These are phyloP conservation scores for Rhinocladiella similis DNA, from an alignment of 2,329 filamentous ascomycete species.

Conservation along the genomic window DNA sequence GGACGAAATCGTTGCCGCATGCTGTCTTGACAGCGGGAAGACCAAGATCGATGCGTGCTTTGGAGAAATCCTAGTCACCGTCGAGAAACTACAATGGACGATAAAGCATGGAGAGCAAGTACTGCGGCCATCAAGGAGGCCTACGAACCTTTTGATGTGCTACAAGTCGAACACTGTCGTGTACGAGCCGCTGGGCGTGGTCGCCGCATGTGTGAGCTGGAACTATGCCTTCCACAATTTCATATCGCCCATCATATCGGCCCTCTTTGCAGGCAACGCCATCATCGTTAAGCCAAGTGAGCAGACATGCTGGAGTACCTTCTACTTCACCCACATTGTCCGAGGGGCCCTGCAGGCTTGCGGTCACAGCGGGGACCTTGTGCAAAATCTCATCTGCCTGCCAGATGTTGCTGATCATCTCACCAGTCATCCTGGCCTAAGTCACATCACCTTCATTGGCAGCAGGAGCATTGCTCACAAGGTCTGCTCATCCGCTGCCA, in stretches of 20 bases:
- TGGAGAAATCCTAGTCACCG: constrained; percentile 91
- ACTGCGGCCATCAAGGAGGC: constrained; percentile 68
- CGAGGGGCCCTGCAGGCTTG: constrained; percentile 77
- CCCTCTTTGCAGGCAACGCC: constrained; percentile 86
- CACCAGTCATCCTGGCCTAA: constrained; percentile 79
- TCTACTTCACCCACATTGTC: constrained; percentile 78
- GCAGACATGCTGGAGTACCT: constrained; percentile 88
- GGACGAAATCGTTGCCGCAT: constrained; percentile 78
- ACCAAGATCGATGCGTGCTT: constrained; percentile 92
- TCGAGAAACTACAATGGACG: constrained; percentile 93
- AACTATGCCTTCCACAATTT: constrained; percentile 98
- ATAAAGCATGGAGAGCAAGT: constrained; percentile 85
- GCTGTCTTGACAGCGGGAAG: constrained; percentile 92
- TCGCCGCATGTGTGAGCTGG: constrained; percentile 92
- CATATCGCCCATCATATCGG: constrained; percentile 84
- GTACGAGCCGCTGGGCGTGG: constrained; percentile 91
- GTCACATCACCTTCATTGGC: constrained; percentile 95
- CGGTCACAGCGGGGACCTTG: constrained; percentile 76
- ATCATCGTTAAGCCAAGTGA: constrained; percentile 94
- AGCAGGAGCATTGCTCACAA: constrained; percentile 82
- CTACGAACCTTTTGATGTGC: constrained; percentile 89
- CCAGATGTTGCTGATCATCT: constrained; percentile 77
- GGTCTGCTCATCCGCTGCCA: constrained; percentile 83
- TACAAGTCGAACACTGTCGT: constrained; percentile 90
- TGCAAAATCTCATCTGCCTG: constrained; percentile 87